Percentiles rank a stretch among this genome's conserved stretches.
Conservation (phyloP, 768 basidiomycete species). For the Termitomyces sp. region DNA sequence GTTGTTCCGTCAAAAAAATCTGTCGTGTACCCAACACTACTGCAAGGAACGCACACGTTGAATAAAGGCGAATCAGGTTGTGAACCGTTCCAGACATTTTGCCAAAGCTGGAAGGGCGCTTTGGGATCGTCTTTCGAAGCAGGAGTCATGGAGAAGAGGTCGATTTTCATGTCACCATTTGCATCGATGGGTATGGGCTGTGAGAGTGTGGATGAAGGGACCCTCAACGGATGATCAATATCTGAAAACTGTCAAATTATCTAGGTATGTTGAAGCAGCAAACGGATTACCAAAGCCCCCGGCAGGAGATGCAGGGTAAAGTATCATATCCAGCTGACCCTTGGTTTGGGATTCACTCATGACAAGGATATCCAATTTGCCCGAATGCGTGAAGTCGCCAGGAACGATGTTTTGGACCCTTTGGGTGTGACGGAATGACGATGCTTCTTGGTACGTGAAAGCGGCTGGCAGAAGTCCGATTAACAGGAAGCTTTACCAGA, state of each 20-base stretch:
- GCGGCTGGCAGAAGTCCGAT: constrained; percentile 32
- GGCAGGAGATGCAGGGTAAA: constrained; percentile 60
- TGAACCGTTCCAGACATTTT: constrained; percentile 71
- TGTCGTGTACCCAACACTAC: not conserved
- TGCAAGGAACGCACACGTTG: constrained; percentile 45
- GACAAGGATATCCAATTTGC: constrained; percentile 83
- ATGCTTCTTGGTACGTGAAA: constrained; percentile 48
- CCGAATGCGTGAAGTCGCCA: constrained; percentile 91
- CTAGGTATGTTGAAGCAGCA: not conserved
- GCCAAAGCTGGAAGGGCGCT: constrained; percentile 62
- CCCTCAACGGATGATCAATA: constrained; percentile 34
- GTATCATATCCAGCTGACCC: constrained; percentile 53
- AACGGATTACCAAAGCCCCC: constrained; percentile 62
- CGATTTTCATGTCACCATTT: constrained; percentile 85
- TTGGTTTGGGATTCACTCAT: constrained; percentile 59
- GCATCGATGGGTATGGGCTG: constrained; percentile 88
- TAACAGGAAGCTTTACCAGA: not conserved
- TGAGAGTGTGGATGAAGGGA: constrained; percentile 59
- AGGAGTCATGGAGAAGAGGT: constrained; percentile 68
- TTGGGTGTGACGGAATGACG: constrained; percentile 47
- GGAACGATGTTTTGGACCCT: constrained; percentile 81
- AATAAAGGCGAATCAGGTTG: constrained; percentile 50
- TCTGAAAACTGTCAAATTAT: constrained; percentile 22
- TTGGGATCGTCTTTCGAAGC: constrained; percentile 25
- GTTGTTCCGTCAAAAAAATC: not conserved